Base-by-base conservation (phyloP, 2,329 filamentous ascomycete genomes). In the Zalaria sp. region DNA sequence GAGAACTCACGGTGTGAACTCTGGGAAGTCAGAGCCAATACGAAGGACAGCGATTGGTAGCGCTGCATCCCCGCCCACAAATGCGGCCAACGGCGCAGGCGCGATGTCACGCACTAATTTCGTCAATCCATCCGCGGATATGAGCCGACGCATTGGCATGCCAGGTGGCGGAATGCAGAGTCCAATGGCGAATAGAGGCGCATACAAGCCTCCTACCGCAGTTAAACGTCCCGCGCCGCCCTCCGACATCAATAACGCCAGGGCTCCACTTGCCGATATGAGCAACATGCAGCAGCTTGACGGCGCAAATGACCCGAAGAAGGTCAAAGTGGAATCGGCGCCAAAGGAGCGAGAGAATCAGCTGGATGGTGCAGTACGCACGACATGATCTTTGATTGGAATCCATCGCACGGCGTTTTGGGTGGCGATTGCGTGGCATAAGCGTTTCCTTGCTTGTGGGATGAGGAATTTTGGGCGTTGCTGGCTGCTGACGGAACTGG, bases 1-100 rank as follows among this genome's bases (percentile, higher is more conserved):
- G 46, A 88, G 89, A 57, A 95, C 89, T 0, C 82, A 83, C 0
- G 88, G 88, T 2, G 73, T 95, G 34, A 86, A 95, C 53, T 85
- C 93, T 55, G 77, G 66, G 25, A 80, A 76, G 40, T 88, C 83
- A 4, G 79, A 81, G 40, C 85, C 87, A 0, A 64, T 94, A 2
- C 72, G 71, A 3, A 73, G 71, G 47, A 69, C 67, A 34, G 51
- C 54, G 26, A 37, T 47, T 18, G 7, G n/a, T 7, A 32, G 29
- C n/a, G 29, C 7, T 32, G 29, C 7, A 7, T n/a, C 29, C 7
- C 29, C 29, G n/a, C 7, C 32, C 36, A 27, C 35, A 27, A 27
- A 26, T 40, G 28, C 42, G 35, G 35, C 34, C 41, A 25, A 41
- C 26, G 8, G 27, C 38, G 9, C 9, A 37, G 34, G 41, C 38